Evolutionary conservation across 805 yeast species (phyloP).

Genomic region (Hanseniaspora mollemarum): DNA sequence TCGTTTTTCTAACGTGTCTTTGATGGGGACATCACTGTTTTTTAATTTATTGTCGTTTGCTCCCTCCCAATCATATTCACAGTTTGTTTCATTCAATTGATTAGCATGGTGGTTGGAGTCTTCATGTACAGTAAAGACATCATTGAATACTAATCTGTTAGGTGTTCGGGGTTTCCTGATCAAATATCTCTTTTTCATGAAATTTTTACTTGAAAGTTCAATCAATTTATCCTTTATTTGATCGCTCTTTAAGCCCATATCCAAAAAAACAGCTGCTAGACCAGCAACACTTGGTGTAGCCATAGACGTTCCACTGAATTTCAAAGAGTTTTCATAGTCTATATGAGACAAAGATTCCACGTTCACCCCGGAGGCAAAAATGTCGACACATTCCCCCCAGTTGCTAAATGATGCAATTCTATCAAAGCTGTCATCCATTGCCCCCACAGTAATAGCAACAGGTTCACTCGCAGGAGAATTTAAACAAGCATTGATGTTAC

Average conservation of each 20-base stretch:
- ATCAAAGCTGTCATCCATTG: slow-evolving; percentile 67
- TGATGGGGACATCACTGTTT: slow-evolving; percentile 11
- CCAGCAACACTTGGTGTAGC: slow-evolving; percentile 70
- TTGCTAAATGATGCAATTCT: slow-evolving; percentile 69
- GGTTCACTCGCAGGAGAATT: slow-evolving; percentile 79
- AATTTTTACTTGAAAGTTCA: slow-evolving; percentile 38
- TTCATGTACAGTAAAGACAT: slow-evolving; percentile 23
- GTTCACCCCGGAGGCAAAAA: slow-evolving; percentile 70
- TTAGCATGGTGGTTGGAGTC: background rate
- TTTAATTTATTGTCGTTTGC: slow-evolving; percentile 2
- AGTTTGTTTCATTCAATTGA: background rate
- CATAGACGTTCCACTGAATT: slow-evolving; percentile 70
- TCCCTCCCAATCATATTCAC: background rate
- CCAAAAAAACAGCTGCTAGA: slow-evolving; percentile 42
- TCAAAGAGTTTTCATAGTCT: slow-evolving; percentile 19
- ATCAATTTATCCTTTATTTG: slow-evolving; percentile 36
- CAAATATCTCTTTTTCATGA: slow-evolving; percentile 38
- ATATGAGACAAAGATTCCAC: slow-evolving; percentile 45
- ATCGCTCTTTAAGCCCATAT: slow-evolving; percentile 37
- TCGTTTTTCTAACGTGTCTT: slow-evolving; percentile 2
- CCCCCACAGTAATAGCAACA: slow-evolving; percentile 72
- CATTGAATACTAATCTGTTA: slow-evolving; percentile 41
- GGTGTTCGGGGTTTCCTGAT: slow-evolving; percentile 46
- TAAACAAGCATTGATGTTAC: slow-evolving; percentile 62
- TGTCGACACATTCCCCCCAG: slow-evolving; percentile 85